Percentiles rank a stretch among this genome's conserved stretches.
These are phyloP conservation scores for Davidsoniella australis DNA, from an alignment of 2,329 filamentous ascomycete genomes.

Conservation along the genomic window DNA sequence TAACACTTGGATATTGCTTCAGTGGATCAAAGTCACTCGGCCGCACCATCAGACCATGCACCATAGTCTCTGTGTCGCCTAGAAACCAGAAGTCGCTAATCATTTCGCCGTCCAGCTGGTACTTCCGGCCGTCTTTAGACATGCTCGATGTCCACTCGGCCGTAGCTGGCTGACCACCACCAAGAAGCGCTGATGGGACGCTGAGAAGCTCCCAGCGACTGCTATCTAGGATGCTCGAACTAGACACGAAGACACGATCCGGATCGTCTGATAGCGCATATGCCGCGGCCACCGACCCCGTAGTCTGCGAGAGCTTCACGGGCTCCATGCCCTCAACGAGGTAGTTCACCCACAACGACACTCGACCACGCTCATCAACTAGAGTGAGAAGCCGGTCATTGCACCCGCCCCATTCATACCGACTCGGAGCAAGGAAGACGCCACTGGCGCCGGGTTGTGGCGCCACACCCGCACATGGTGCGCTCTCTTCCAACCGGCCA, in stretches of 20 bases:
- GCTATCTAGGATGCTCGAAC: background rate
- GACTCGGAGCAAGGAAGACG: background rate
- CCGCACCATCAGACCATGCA: conserved; percentile 25
- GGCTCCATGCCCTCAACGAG: background rate
- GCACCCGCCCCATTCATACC: background rate
- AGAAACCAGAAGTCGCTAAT: conserved; percentile 26
- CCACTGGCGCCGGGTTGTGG: no score
- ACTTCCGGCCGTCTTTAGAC: conserved; percentile 16
- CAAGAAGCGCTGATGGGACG: conserved; percentile 1
- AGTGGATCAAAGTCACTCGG: conserved; percentile 22
- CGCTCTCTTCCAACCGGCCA: no score
- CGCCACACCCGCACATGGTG: no score
- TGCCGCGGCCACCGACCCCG: background rate
- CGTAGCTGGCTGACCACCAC: no score
- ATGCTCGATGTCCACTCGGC: background rate
- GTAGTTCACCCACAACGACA: background rate
- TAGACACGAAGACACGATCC: background rate
- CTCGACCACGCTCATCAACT: background rate
- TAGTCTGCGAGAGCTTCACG: background rate
- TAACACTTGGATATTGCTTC: conserved; percentile 22
- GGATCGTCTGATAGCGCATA: background rate
- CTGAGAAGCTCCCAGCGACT: background rate
- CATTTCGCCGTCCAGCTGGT: conserved; percentile 22
- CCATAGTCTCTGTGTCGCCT: conserved; percentile 20
- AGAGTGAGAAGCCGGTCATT: background rate